Evolutionary conservation across 805 yeast genomes (phyloP).

Genomic region (Wickerhamia fluorescens): DNA sequence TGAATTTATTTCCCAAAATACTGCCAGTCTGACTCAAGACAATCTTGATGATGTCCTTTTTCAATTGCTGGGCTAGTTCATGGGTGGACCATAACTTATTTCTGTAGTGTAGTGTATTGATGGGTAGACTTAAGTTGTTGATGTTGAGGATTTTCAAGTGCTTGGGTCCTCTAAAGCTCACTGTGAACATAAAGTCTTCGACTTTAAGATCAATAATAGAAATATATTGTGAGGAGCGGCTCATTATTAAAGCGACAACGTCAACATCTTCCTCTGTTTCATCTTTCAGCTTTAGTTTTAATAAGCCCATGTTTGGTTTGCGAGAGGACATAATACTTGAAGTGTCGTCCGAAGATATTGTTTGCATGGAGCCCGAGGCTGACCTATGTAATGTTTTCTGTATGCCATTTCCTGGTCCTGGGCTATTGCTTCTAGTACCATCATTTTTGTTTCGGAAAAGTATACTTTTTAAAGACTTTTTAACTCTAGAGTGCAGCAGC

Average conservation of each 20-base stretch:
- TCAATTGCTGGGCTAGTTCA: conserved; percentile 58
- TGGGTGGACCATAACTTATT: conserved; percentile 67
- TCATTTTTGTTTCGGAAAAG: not conserved
- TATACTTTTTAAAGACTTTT: not conserved
- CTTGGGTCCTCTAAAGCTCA: conserved; percentile 76
- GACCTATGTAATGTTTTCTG: too few species aligned
- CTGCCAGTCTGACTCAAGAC: conserved; percentile 65
- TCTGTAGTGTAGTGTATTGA: conserved; percentile 54
- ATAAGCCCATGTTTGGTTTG: conserved; percentile 2
- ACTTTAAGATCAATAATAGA: conserved; percentile 32
- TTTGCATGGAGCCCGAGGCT: not conserved
- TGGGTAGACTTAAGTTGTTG: conserved; percentile 56
- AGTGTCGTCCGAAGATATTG: conserved; percentile 1
- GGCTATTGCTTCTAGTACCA: not conserved
- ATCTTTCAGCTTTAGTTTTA: conserved; percentile 2
- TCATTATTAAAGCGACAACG: conserved; percentile 34
- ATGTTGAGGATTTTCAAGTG: conserved; percentile 66
- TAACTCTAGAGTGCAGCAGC: not conserved
- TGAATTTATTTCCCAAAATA: conserved; percentile 70
- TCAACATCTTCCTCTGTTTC: conserved; percentile 14
- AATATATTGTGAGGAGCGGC: conserved; percentile 36
- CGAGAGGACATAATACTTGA: not conserved
- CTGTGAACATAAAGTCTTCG: conserved; percentile 36
- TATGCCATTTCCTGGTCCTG: too few species aligned
- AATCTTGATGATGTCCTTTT: conserved; percentile 54